Percentiles rank a stretch among this genome's conserved stretches.
Evolutionary conservation across 192 early-diverging fungal species (phyloP).

Genomic region (Entomortierella lignicola): DNA sequence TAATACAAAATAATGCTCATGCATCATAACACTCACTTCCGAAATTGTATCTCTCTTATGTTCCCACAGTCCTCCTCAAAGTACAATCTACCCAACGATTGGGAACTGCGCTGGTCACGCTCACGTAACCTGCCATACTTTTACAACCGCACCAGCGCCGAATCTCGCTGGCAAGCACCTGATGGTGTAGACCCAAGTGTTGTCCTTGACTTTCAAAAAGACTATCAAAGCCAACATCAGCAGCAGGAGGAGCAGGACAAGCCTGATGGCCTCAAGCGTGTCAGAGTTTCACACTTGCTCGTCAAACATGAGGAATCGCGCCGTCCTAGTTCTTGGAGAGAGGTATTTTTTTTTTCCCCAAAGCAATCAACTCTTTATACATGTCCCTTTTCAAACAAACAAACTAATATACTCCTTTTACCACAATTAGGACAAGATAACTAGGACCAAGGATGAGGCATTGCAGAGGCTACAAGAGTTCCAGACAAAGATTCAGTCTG

Average conservation of each 20-base stretch:
- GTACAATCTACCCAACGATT: conserved; percentile 69
- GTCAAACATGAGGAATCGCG: conserved; percentile 91
- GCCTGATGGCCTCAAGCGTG: conserved; percentile 27
- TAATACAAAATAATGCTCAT: too few relatives aligned
- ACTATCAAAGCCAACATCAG: conserved; percentile 33
- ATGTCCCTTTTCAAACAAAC: too few relatives aligned
- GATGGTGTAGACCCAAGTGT: conserved; percentile 50
- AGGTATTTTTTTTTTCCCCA: conserved; percentile 58
- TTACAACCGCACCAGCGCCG: conserved; percentile 78
- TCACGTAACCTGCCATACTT: conserved; percentile 79
- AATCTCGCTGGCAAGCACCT: conserved; percentile 84
- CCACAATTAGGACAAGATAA: conserved; percentile 80
- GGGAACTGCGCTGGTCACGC: conserved; percentile 77
- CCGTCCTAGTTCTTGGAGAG: conserved; percentile 90
- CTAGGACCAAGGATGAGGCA: conserved; percentile 93
- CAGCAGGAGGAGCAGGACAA: conserved; percentile 21
- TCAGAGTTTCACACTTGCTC: conserved; percentile 90
- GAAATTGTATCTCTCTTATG: not conserved
- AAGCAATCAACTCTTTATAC: too few relatives aligned
- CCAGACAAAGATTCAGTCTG: conserved; percentile 71
- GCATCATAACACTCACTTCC: too few relatives aligned
- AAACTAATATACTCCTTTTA: too few relatives aligned
- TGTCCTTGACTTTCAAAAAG: conserved; percentile 50
- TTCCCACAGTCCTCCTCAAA: conserved; percentile 9
- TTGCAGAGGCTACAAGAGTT: conserved; percentile 73